Percentiles rank a stretch among this genome's conserved stretches.
Conservation (phyloP, 768 basidiomycete genomes). For the Xerocomellus amylosporus region DNA sequence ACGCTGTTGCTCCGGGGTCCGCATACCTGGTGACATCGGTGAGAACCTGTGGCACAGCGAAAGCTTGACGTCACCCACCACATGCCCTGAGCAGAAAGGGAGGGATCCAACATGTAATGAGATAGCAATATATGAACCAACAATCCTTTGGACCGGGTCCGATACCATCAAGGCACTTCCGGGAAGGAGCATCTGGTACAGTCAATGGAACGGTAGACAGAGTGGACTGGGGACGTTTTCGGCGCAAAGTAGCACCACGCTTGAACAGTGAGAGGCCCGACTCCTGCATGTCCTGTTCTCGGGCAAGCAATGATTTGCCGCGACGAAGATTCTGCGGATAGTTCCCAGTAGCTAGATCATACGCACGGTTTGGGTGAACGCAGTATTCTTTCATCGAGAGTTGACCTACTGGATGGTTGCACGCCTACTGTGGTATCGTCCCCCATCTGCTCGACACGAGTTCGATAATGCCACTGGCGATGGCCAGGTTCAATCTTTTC, state of each 20-base stretch:
- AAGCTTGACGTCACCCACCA: conserved; percentile 49
- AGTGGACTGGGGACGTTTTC: conserved; percentile 54
- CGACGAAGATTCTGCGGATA: conserved; percentile 67
- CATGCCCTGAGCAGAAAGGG: conserved; percentile 69
- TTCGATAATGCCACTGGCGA: conserved; percentile 91
- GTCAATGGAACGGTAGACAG: conserved; percentile 39
- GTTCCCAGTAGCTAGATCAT: conserved; percentile 68
- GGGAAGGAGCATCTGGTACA: conserved; percentile 35
- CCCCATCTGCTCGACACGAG: conserved; percentile 76
- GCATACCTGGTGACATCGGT: conserved; percentile 56
- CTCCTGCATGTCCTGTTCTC: conserved; percentile 90
- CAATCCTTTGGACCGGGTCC: conserved; percentile 86
- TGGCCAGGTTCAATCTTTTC: conserved; percentile 96
- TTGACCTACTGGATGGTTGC: conserved; percentile 74
- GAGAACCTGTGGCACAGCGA: conserved; percentile 1
- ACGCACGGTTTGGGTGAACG: conserved; percentile 4
- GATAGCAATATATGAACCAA: conserved; percentile 93
- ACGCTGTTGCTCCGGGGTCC: conserved; percentile 87
- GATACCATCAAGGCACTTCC: conserved; percentile 65
- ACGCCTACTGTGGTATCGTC: conserved; percentile 70
- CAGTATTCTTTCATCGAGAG: neutral
- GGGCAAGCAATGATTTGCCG: conserved; percentile 83
- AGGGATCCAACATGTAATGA: conserved; percentile 84
- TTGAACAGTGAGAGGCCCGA: conserved; percentile 92
- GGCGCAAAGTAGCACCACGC: conserved; percentile 73